Base-by-base conservation (phyloP, 208 protist genomes). In the Hexamita inflata region DNA sequence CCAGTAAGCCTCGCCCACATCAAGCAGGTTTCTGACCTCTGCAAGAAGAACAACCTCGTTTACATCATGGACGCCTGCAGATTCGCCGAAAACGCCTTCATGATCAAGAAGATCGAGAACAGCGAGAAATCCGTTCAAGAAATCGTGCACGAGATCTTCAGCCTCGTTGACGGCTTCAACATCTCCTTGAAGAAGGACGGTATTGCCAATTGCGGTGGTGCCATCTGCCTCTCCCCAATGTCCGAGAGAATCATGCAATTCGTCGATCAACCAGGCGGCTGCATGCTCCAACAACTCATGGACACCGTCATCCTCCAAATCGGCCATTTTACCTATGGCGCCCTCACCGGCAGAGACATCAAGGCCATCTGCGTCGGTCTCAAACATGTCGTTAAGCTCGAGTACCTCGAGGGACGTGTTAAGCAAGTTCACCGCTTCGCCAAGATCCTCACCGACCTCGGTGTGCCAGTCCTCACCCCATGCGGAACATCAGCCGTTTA, bases 71-170 rank as follows among this genome's bases (percentile, higher is more conserved):
- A 84, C 45, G 61, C 79, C 1, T 73, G 74, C 11, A 40, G 81
- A 42, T 84, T 84, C 79, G 82, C 81, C 4, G 82, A 84, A n/a
- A 84, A 84, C 61, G 82, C 81, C 0, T 82, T 58, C 34, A 83
- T 84, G 19, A 84, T 84, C 59, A 38, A 79, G 39, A 62, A 39
- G 7, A 74, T 73, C 38, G 76, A 79, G 45, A 30, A 58, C n/a
- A 0, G 26, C 1, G 26, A 59, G 0, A 0, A 41, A 1, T 74
- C 62, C 26, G 59, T 77, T 30, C 49, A 13, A n/a, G 74, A 77
- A 41, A 74, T 74, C 34, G 32, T 74, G 1, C 53, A 66, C 7
- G 32, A 78, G 24, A 67, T 70, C 34, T 78, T 78, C 30, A n/a
- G 1, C 1, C 42, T 66, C 53, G 45, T 30, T 34, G 75, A 78